Percentiles rank a stretch among this genome's conserved stretches.
These are phyloP conservation scores for Cordyceps javanica DNA, from an alignment of 2,329 filamentous ascomycete genomes.

Conservation along the genomic window DNA sequence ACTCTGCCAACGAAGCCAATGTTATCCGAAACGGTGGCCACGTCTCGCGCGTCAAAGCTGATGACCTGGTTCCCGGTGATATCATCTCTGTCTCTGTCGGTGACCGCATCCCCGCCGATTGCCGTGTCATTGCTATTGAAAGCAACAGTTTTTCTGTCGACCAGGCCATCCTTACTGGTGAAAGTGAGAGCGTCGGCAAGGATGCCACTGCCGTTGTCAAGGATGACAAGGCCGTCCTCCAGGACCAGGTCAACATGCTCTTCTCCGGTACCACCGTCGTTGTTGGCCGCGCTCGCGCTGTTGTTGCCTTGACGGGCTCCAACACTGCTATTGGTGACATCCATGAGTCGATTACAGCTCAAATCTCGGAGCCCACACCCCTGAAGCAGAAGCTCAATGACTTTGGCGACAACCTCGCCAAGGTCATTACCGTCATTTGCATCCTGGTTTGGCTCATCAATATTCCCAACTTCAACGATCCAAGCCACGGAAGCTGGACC, in stretches of 20 bases:
- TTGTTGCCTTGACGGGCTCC: conserved; percentile 84
- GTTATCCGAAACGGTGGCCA: conserved; percentile 76
- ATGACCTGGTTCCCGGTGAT: conserved; percentile 92
- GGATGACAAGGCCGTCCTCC: conserved; percentile 83
- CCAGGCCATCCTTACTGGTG: conserved; percentile 93
- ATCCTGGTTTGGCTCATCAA: conserved; percentile 98
- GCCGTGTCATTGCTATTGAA: conserved; percentile 79
- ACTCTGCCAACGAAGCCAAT: conserved; percentile 96
- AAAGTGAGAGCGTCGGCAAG: conserved; percentile 95
- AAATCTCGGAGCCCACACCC: conserved; percentile 95
- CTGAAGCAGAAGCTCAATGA: conserved; percentile 98
- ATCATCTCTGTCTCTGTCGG: conserved; percentile 83
- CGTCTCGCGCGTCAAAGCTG: conserved; percentile 81
- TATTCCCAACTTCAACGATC: conserved; percentile 93
- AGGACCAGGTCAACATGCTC: conserved; percentile 96
- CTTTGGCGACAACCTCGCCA: conserved; percentile 91
- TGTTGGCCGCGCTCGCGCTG: conserved; percentile 82
- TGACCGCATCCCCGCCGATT: conserved; percentile 91
- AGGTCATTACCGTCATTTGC: conserved; percentile 97
- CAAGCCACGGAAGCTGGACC: conserved; percentile 84
- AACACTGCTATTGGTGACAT: conserved; percentile 97
- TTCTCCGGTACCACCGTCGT: conserved; percentile 98
- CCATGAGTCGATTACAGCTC: conserved; percentile 95
- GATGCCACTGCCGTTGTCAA: conserved; percentile 59
- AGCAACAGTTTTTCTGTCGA: conserved; percentile 98